These are phyloP conservation scores for Gryganskiella cystojenkinii DNA, from an alignment of 192 early-diverging fungal species.

Conservation along the genomic window DNA sequence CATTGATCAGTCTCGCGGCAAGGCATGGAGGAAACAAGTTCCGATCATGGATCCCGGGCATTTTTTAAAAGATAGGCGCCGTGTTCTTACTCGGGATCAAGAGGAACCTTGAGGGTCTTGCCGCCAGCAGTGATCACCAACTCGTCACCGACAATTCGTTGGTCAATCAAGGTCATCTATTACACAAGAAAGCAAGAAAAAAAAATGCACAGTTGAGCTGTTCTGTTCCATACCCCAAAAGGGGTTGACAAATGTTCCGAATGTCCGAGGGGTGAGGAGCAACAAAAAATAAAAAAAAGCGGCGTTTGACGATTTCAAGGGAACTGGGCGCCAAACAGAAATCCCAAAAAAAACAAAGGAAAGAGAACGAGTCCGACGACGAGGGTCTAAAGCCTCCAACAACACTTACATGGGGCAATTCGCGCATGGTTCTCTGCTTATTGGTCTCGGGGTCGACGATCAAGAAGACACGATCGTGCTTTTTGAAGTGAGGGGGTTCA, in stretches of 20 bases:
- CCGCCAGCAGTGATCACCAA: constrained; percentile 30
- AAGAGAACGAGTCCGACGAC: background rate
- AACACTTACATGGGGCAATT: constrained; percentile 26
- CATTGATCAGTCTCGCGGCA: background rate
- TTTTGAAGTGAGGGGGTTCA: background rate
- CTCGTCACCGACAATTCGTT: constrained; percentile 31
- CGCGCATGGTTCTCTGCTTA: constrained; percentile 43
- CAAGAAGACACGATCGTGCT: constrained; percentile 59
- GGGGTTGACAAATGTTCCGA: background rate
- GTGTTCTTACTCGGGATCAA: constrained; percentile 42
- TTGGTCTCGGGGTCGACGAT: constrained; percentile 51
- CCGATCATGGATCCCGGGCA: too few relatives aligned
- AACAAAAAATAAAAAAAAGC: too few relatives aligned
- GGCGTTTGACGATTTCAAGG: background rate
- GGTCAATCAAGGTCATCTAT: constrained; percentile 34
- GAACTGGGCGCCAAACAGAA: background rate
- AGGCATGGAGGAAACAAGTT: background rate
- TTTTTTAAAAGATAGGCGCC: too few relatives aligned
- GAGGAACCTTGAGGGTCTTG: constrained; percentile 38
- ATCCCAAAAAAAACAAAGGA: background rate
- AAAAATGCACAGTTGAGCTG: background rate
- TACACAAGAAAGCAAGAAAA: background rate
- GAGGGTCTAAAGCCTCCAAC: too few relatives aligned
- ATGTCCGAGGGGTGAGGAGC: too few relatives aligned
- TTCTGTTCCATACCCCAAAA: too few relatives aligned